Base-by-base conservation (phyloP, 371 early-diverging fungal genomes). In the Fennellomyces sp. region DNA sequence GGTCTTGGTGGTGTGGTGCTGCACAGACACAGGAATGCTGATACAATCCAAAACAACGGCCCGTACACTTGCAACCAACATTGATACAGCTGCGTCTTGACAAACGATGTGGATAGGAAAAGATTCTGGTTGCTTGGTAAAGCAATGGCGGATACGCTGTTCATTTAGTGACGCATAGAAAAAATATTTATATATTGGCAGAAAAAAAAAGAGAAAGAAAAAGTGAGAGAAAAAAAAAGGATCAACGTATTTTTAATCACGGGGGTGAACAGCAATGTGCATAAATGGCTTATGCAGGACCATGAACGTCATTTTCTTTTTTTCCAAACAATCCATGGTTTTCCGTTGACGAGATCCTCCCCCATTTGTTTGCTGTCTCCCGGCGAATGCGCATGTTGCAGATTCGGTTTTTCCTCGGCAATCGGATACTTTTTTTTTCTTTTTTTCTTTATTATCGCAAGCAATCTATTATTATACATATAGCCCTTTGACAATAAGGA, bases 21-120 rank as follows among this genome's bases (percentile, higher is more conserved):
- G 26, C 45, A 56, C 35, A 60, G 17, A 15, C 26, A 54, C 23
- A 56, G 19, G 19, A 55, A 27, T 7, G 60, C 66, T n/a, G 61
- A 42, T 13, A 56, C 33, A 13, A 67, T 56, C 75, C 75, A 75
- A 49, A 70, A 75, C 1, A 75, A 33, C 6, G 67, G 61, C n/a
- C 61, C 53, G 25, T 75, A 69, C 10, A 71, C 47, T 5, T 64
- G 53, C 31, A 66, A 31, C 71, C 75, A 75, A 27, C 63, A 68
- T 31, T 70, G 65, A 41, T 66, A 65, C 12, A 62, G 35, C 15
- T 58, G 58, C 11, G 48, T 28, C 27, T 64, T 58, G 25, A 58
- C 29, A 15, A 28, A 41, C 17, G 27, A 48, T 29, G 28, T 47
- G 17, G 47, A 27, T 31, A 33, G 33, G 17, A 52, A 23, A 0